A percentile compares a stretch with the other conserved stretches of the same genome.
Evolutionary conservation across 1,284 basidiomycete genomes (phyloP).

Genomic region (Malassezia furfur): DNA sequence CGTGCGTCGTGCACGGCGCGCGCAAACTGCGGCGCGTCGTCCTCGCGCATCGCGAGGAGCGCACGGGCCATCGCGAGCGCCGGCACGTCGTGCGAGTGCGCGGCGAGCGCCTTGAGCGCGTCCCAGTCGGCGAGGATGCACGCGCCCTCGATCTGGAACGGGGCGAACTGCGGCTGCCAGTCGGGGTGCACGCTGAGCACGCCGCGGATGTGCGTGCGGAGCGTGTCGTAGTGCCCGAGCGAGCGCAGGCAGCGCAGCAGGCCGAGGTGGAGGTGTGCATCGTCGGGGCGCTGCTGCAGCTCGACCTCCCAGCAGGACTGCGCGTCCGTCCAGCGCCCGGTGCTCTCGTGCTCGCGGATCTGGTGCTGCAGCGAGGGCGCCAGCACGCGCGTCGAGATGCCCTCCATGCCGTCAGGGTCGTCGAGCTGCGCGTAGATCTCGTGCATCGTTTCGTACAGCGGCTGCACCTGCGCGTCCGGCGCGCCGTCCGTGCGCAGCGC

Average conservation of each 20-base stretch:
- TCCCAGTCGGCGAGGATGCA: conserved; percentile 94
- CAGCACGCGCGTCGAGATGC: conserved; percentile 78
- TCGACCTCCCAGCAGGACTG: conserved; percentile 99
- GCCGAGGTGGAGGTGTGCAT: conserved; percentile 78
- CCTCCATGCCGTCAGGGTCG: conserved; percentile 99
- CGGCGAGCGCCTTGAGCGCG: conserved; percentile 46
- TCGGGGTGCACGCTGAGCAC: conserved; percentile 74
- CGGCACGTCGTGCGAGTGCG: conserved; percentile 55
- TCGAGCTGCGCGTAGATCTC: conserved; percentile 93
- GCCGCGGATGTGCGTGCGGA: conserved; percentile 88
- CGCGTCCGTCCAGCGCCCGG: conserved; percentile 92
- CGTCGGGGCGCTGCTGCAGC: conserved; percentile 79
- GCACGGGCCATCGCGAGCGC: conserved; percentile 71
- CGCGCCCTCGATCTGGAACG: conserved; percentile 83
- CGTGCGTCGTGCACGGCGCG: conserved; percentile 60
- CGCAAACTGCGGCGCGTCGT: conserved; percentile 34
- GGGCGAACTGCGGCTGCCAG: conserved; percentile 69
- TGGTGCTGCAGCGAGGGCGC: conserved; percentile 88
- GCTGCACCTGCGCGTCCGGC: conserved; percentile 51
- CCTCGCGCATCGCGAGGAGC: conserved; percentile 66
- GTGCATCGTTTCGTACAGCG: conserved; percentile 81
- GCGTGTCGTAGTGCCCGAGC: conserved; percentile 91
- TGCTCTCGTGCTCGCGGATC: conserved; percentile 95
- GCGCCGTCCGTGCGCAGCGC: neutral
- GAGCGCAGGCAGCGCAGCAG: conserved; percentile 83